These are phyloP conservation scores for Umbelopsis sp. DNA, from an alignment of 192 early-diverging fungal genomes.

Conservation along the genomic window DNA sequence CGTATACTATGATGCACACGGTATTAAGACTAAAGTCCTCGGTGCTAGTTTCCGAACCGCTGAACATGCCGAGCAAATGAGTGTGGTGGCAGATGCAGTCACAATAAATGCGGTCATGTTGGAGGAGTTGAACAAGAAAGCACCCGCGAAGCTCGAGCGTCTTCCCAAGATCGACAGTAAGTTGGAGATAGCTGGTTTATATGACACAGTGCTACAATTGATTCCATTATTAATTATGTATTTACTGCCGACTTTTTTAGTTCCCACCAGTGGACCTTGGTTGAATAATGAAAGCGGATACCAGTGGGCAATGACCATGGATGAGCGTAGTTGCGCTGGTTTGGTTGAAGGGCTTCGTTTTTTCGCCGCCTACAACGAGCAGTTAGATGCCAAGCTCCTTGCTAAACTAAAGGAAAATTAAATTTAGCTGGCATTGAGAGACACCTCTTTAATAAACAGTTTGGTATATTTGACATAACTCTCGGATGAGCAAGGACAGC, in stretches of 20 bases:
- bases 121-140: constrained; percentile 3
- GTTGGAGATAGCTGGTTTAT: not conserved
- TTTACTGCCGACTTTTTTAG: not conserved
- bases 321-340: not conserved
- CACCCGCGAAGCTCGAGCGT: not conserved
- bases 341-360: constrained; percentile 12
- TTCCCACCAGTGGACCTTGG: not conserved
- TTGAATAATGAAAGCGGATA: constrained; percentile 13
- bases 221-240: not conserved
- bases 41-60: constrained; percentile 17
- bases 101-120: constrained; percentile 9
- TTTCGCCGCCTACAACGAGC: constrained; percentile 15
- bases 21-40: constrained; percentile 15
- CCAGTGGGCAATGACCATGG: constrained; percentile 9
- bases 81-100: constrained; percentile 11
- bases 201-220: not conserved
- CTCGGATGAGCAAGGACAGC: too few species aligned
- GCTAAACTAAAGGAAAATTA: not conserved
- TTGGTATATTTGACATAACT: too few species aligned
- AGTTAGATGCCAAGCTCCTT: constrained; percentile 4
- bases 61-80: constrained; percentile 10
- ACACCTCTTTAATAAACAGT: not conserved
- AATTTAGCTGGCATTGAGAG: too few species aligned
- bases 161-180: not conserved
- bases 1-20: constrained; percentile 13